Percentiles rank a stretch among this genome's conserved stretches.
Evolutionary conservation across 2,329 filamentous ascomycete genomes (phyloP).

Genomic region (Ceratocystis destructans): DNA sequence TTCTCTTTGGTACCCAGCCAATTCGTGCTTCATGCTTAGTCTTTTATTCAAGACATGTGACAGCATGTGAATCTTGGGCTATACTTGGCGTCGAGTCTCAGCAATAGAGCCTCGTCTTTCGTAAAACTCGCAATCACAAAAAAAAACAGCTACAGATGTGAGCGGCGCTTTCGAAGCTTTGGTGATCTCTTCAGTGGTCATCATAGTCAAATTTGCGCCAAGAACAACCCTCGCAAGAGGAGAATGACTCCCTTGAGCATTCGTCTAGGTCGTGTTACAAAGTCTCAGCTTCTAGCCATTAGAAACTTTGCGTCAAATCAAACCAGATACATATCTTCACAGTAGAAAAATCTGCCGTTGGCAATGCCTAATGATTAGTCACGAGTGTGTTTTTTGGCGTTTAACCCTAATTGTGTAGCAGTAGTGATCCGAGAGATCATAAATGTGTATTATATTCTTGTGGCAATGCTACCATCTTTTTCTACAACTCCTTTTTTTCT

Average conservation of each 20-base stretch:
- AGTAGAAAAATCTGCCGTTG: background rate
- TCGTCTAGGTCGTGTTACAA: conserved; percentile 91
- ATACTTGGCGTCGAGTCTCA: background rate
- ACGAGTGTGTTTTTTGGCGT: background rate
- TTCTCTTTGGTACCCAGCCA: background rate
- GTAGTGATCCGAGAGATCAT: background rate
- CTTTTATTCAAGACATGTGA: conserved; percentile 7
- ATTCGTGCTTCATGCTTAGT: background rate
- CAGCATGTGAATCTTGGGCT: background rate
- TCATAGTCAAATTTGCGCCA: conserved; percentile 80
- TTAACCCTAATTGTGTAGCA: background rate
- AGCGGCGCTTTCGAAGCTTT: conserved; percentile 88
- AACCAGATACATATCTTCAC: conserved; percentile 53
- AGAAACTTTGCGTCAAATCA: conserved; percentile 74
- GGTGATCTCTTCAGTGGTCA: conserved; percentile 56
- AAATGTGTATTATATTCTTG: background rate
- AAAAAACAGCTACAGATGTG: background rate
- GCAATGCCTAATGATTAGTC: background rate
- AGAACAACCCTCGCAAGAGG: conserved; percentile 40
- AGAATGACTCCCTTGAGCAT: conserved; percentile 71
- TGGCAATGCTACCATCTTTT: background rate
- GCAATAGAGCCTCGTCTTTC: too few species aligned
- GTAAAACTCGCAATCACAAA: background rate
- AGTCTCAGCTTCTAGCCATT: conserved; percentile 59
- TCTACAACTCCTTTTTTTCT: conserved; percentile 41